Evolutionary conservation across 257 asterid genomes (phyloP), one percentile per base, ranked within the genome.

Genomic region (Gynochthodes officinalis): DNA sequence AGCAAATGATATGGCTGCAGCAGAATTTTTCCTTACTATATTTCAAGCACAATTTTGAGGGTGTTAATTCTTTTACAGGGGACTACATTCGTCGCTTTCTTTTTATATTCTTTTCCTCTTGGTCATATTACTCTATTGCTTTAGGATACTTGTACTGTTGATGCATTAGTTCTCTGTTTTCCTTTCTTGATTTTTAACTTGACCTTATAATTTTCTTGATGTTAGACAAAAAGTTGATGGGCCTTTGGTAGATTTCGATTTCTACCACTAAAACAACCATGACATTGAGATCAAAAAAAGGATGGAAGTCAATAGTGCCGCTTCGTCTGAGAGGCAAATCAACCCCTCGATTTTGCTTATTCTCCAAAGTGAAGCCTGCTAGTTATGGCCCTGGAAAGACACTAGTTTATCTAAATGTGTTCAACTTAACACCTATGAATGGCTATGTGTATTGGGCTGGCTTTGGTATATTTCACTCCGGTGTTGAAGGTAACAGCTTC

Each of bases 381-480:
- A 75, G 84, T 69, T 75, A 80, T 62, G 84, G 76, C 53, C 84
- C 86, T 54, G 86, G 87, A 74, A 74, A 76, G 62, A 74, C 94
- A 4, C 90, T 93, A 1, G 96, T 92, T 69, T 85, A 80, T 75
- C 96, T 92, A 77, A 92, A 92, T 61, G 98, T 92, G 76, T 92
- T 90, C n/a, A 97, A 92, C 77, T 82, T 92, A 82, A 92, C 96
- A 40, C 89, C 97, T 7, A 77, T 85, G 74, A 92, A 90, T 72
- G 96, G 96, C 58, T 92, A 92, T 64, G 87, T 90, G 78, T 90
- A 90, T 62, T 92, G 98, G 98, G 97, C 95, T 62, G 98, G 96
- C 81, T 79, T 92, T 16, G 98, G 98, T 18, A 92, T 92, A 79
- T 92, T 90, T 75, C 98, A 92, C 75, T 92, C 98, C 6, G 98